Base-by-base conservation (phyloP, 1,284 basidiomycete genomes). In the Malassezia nana region DNA sequence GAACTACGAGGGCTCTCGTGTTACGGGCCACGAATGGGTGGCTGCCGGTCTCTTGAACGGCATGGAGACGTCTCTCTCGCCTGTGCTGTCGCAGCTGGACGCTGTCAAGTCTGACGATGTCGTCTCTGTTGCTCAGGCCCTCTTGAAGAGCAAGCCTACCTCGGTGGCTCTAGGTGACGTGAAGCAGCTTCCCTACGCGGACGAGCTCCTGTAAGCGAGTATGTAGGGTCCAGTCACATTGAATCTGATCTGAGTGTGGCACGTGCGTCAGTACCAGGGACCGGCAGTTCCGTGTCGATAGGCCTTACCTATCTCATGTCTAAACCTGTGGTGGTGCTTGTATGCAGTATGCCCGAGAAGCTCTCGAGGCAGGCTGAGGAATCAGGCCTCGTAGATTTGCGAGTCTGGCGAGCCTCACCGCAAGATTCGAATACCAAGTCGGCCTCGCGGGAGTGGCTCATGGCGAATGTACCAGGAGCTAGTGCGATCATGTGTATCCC, bases 361-460 rank as follows among this genome's bases (percentile, higher is more conserved):
- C 12, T 25, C 8, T 31, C 43, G 7, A 22, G 28, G 10, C 30
- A 43, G n/a, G 49, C 49, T 16, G 33, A 43, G 13, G 42, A 22
- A 3, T 32, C n/a, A n/a, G 49, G 35, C 18, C 35, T 38, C 12
- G 35, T 38, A 6, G 35, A 38, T 20, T 18, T 38, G 18, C 35
- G 35, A 10, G 18, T 38, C 4, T 38, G 35, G 35, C n/a, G 18
- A 38, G 18, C 35, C 5, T 41, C 24, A n/a, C 40, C 40, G 22
- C 25, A 52, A 39, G n/a, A 62, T 0, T 52, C 56, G 4, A 53
- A 60, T 8, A 9, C 32, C 64, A 74, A 78, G 0, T 72, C 76
- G 6, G 85, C 84, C 49, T 78, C 83, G 26, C 78, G 85, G 13
- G 67, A 78, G 22, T 96, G 91, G 90, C 76, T 94, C 1, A 76